phyloP scores from a whole-genome alignment of 305 asterid genomes.

The Solanum hybrid region DNA sequence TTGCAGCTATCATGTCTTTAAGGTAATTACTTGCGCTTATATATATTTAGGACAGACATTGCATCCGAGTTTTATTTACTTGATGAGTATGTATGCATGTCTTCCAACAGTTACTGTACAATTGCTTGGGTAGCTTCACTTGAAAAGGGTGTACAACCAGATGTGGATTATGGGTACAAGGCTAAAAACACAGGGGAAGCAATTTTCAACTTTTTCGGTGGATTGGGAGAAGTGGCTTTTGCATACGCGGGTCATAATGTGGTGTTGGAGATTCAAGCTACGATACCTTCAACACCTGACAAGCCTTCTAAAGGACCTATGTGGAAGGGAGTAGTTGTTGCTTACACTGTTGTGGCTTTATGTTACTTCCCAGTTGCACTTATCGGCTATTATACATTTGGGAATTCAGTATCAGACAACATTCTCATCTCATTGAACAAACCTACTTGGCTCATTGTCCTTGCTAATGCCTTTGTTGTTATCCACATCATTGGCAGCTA shows the following conservation, averaged over 20 bases:
- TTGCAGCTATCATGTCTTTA: slow-evolving; percentile 51
- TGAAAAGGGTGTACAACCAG: slow-evolving; percentile 32
- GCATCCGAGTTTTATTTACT: background rate
- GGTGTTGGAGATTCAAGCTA: slow-evolving; percentile 63
- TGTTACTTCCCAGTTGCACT: slow-evolving; percentile 63
- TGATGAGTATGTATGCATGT: background rate
- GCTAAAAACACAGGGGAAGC: slow-evolving; percentile 24
- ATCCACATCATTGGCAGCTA: slow-evolving; percentile 51
- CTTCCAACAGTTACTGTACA: slow-evolving; percentile 38
- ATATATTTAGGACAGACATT: background rate
- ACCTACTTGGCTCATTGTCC: slow-evolving; percentile 56
- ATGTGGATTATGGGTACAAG: slow-evolving; percentile 38
- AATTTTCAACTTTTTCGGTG: slow-evolving; percentile 42
- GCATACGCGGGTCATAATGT: slow-evolving; percentile 65
- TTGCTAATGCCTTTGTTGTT: slow-evolving; percentile 49
- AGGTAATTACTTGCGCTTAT: slow-evolving; percentile 17
- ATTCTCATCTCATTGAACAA: slow-evolving; percentile 36
- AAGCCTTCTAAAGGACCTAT: slow-evolving; percentile 55
- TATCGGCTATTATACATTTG: slow-evolving; percentile 33
- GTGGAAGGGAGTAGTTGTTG: slow-evolving; percentile 69
- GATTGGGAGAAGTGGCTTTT: slow-evolving; percentile 49
- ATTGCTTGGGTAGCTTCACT: slow-evolving; percentile 54
- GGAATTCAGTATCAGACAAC: slow-evolving; percentile 40
- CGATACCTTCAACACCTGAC: slow-evolving; percentile 55
- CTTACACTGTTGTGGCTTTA: slow-evolving; percentile 47